Percentiles rank a stretch among this genome's conserved stretches.
phyloP scores from a whole-genome alignment of 2,329 filamentous ascomycete genomes.

The Microcera coccophila region DNA sequence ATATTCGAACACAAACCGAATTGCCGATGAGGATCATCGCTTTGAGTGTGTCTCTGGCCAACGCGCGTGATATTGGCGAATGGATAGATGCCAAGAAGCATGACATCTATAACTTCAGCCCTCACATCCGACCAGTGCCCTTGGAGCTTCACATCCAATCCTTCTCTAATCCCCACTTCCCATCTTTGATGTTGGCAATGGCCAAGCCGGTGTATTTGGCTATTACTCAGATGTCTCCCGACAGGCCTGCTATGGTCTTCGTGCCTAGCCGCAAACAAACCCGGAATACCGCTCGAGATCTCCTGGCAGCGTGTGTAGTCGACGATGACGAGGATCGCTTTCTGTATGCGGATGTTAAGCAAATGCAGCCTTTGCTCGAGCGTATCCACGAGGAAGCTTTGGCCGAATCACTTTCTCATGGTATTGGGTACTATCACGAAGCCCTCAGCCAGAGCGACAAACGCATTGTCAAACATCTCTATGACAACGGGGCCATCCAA shows the following conservation, averaged over 20 bases:
- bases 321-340: slow-evolving; percentile 94
- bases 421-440: slow-evolving; percentile 96
- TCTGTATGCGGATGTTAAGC: slow-evolving; percentile 76
- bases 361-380: slow-evolving; percentile 76
- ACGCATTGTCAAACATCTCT: slow-evolving; percentile 89
- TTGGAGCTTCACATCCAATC: slow-evolving; percentile 93
- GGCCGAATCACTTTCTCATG: slow-evolving; percentile 85
- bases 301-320: slow-evolving; percentile 80
- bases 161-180: slow-evolving; percentile 93
- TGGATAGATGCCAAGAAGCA: slow-evolving; percentile 99
- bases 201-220: slow-evolving; percentile 88
- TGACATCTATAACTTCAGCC: slow-evolving; percentile 98
- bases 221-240: slow-evolving; percentile 79
- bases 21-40: slow-evolving; percentile 82
- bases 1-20: slow-evolving; percentile 85
- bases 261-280: slow-evolving; percentile 93
- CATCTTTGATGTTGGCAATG: slow-evolving; percentile 98
- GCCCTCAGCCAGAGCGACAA: slow-evolving; percentile 85
- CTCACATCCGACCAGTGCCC: slow-evolving; percentile 81
- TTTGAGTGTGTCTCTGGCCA: slow-evolving; percentile 85
- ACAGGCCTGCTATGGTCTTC: slow-evolving; percentile 88
- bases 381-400: slow-evolving; percentile 82
- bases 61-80: slow-evolving; percentile 89
- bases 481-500: slow-evolving; percentile 83
- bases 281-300: slow-evolving; percentile 77